These are phyloP conservation scores for Aspergillus bertholletiae DNA, from an alignment of 495 filamentous ascomycete genomes.

Conservation along the genomic window DNA sequence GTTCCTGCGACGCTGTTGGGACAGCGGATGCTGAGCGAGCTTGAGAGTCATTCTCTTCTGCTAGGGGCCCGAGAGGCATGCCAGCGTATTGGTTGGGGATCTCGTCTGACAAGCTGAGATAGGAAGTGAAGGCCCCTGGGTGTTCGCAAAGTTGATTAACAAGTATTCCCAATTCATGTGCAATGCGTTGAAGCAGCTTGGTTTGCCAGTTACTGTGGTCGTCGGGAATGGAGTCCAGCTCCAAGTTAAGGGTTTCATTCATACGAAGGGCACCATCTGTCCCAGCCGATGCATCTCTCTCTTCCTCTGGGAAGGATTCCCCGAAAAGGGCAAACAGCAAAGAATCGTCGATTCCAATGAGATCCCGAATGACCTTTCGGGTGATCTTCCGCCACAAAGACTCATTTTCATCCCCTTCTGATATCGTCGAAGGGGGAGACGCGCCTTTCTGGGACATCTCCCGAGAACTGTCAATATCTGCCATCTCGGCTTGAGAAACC, in stretches of 20 bases:
- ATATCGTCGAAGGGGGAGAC: conserved; percentile 11
- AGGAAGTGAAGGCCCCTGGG: conserved; percentile 77
- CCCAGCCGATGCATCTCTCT: conserved; percentile 5
- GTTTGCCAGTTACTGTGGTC: conserved; percentile 65
- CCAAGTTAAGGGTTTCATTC: conserved; percentile 31
- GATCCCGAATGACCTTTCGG: conserved; percentile 77
- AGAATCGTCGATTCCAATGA: conserved; percentile 88
- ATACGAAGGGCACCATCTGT: conserved; percentile 17
- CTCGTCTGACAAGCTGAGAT: conserved; percentile 45
- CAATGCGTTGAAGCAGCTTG: conserved; percentile 75
- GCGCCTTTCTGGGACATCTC: conserved; percentile 17
- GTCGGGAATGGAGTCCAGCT: conserved; percentile 32
- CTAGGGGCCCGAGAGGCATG: conserved; percentile 38
- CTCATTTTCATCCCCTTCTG: conserved; percentile 40
- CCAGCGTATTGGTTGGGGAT: conserved; percentile 51
- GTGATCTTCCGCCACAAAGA: conserved; percentile 81
- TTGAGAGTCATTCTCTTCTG: conserved; percentile 20
- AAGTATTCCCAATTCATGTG: conserved; percentile 78
- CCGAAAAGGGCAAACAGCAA: conserved; percentile 84
- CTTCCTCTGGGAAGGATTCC: conserved; percentile 59
- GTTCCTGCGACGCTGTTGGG: conserved; percentile 19
- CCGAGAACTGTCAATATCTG: conserved; percentile 17
- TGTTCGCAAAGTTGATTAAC: conserved; percentile 80
- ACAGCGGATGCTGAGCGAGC: conserved; percentile 11
- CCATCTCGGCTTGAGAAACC: conserved; percentile 15